These are phyloP conservation scores for Akanthomyces lecanii DNA, from an alignment of 2,329 filamentous ascomycete species.

Conservation along the genomic window DNA sequence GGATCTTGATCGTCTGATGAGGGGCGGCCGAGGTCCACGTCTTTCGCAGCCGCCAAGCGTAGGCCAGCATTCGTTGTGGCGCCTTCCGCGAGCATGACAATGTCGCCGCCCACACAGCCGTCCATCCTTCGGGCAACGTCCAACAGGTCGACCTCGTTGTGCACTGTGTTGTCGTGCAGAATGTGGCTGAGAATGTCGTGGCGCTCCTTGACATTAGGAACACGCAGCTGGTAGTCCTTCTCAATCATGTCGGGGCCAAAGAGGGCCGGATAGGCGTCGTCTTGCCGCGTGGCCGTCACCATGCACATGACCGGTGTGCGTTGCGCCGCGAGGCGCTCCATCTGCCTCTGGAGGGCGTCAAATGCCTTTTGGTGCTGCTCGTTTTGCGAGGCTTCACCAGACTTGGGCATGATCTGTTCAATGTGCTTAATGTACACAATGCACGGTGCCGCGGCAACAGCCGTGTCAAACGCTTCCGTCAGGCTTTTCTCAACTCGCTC, in stretches of 20 bases:
- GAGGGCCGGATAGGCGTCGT: constrained; percentile 77
- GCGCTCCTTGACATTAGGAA: constrained; percentile 74
- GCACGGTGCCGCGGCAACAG: constrained; percentile 78
- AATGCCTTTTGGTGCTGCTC: constrained; percentile 94
- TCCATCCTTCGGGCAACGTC: constrained; percentile 78
- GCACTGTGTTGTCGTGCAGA: constrained; percentile 29
- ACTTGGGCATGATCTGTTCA: constrained; percentile 75
- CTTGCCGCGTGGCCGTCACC: constrained; percentile 84
- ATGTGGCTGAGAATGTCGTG: constrained; percentile 53
- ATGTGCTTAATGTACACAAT: constrained; percentile 91
- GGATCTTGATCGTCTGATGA: neutral
- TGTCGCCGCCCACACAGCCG: constrained; percentile 88
- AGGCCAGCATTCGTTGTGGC: constrained; percentile 39
- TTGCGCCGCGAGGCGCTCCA: constrained; percentile 73
- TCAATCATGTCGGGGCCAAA: constrained; percentile 73
- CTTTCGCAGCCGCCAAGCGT: constrained; percentile 29
- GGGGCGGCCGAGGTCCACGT: constrained; percentile 2
- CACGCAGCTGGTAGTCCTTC: constrained; percentile 79
- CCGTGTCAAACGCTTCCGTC: constrained; percentile 60
- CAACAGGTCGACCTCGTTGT: constrained; percentile 65
- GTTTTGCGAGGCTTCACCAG: constrained; percentile 70
- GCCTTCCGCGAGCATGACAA: constrained; percentile 58
- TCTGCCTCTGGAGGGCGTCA: constrained; percentile 76
- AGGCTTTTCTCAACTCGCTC: constrained; percentile 39
- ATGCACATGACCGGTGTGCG: constrained; percentile 76